A percentile compares a stretch with the other conserved stretches of the same genome.
phyloP scores from a whole-genome alignment of 2,329 filamentous ascomycete species.

The Botrytis fragariae region DNA sequence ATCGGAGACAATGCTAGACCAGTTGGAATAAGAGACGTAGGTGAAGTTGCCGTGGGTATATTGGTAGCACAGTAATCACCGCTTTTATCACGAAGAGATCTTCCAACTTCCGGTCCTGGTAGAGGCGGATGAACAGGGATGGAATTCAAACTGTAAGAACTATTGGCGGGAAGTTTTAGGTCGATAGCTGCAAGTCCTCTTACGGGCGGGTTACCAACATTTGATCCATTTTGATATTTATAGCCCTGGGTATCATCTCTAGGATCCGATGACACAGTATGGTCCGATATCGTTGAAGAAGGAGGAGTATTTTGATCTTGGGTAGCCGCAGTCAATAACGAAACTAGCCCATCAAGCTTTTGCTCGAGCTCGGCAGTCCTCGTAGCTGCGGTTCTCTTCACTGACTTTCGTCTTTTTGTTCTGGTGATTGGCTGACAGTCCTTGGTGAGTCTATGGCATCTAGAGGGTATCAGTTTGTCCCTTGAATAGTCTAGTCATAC shows the following conservation, averaged over 20 bases:
- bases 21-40: not conserved
- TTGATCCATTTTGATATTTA: not conserved
- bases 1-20: slow-evolving; percentile 34
- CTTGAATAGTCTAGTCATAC: not conserved
- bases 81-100: not conserved
- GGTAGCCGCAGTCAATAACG: slow-evolving; percentile 13
- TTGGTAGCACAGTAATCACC: not conserved
- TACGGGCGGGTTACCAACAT: not conserved
- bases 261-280: not conserved
- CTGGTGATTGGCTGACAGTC: slow-evolving; percentile 23
- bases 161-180: not conserved
- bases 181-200: not conserved
- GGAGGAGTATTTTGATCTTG: not conserved
- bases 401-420: slow-evolving; percentile 20
- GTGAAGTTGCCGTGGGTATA: not conserved
- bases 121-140: not conserved
- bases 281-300: not conserved
- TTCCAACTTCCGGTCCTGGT: not conserved
- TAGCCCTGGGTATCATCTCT: not conserved
- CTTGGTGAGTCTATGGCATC: slow-evolving; percentile 24
- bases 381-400: slow-evolving; percentile 18
- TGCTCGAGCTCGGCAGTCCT: slow-evolving; percentile 27
- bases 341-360: slow-evolving; percentile 26
- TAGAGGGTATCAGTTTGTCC: not conserved
- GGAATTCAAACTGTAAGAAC: not conserved